These are phyloP conservation scores for Wallemia hederae DNA, from an alignment of 1,284 basidiomycete genomes.

Conservation along the genomic window DNA sequence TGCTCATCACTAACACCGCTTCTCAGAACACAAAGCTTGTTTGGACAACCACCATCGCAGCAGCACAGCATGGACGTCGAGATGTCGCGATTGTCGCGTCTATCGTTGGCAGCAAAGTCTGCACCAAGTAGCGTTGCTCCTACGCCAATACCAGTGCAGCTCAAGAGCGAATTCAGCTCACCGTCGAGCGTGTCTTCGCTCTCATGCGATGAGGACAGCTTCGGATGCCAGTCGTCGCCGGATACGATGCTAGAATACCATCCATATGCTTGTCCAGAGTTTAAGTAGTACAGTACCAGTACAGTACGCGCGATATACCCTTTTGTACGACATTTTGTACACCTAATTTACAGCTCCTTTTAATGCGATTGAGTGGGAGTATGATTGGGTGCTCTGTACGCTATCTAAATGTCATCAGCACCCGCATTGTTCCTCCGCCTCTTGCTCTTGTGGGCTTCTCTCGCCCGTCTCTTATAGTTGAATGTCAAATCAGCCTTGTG, in stretches of 20 bases:
- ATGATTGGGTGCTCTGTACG: too few relatives aligned
- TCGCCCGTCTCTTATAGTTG: not conserved
- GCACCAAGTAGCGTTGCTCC: too few relatives aligned
- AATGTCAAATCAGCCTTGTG: not conserved
- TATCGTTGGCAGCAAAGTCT: too few relatives aligned
- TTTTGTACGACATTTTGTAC: too few relatives aligned
- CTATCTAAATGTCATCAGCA: not conserved
- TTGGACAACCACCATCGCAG: not conserved
- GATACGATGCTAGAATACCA: not conserved
- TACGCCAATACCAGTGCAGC: not conserved
- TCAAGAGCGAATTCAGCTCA: not conserved
- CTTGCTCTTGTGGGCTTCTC: not conserved
- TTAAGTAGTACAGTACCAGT: not conserved
- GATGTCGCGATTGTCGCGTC: not conserved
- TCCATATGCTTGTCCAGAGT: not conserved
- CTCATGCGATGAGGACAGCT: not conserved
- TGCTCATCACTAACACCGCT: not conserved
- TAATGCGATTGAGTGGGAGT: too few relatives aligned
- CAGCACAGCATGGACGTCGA: not conserved
- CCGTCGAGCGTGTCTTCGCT: not conserved
- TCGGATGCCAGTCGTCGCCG: not conserved
- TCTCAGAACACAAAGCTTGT: not conserved
- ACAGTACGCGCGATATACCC: too few relatives aligned
- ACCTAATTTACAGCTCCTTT: too few relatives aligned
- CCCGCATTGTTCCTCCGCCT: not conserved